A percentile compares a stretch with the other conserved stretches of the same genome.
Conservation (phyloP, 495 filamentous ascomycete species). For the Xylaria curta region DNA sequence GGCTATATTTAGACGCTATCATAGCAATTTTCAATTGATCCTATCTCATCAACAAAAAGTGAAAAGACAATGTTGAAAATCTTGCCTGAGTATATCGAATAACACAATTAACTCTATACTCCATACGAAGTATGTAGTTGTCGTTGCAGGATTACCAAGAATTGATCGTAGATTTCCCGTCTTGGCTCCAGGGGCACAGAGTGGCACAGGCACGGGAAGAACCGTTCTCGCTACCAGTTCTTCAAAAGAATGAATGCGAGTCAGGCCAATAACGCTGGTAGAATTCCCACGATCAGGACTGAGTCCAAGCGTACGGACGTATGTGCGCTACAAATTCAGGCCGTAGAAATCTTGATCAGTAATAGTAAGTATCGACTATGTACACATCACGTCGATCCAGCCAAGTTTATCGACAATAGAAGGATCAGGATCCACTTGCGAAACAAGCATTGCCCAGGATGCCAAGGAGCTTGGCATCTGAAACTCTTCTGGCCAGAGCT, state of each 20-base stretch:
- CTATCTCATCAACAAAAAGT: not conserved
- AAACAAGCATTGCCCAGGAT: slow-evolving; percentile 16
- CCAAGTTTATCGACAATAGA: not conserved
- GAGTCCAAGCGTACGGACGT: not conserved
- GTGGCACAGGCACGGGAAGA: not conserved
- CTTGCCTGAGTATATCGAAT: not conserved
- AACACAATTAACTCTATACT: not conserved
- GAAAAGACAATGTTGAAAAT: not conserved
- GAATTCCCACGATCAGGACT: not conserved
- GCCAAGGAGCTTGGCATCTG: slow-evolving; percentile 40
- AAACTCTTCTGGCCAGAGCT: slow-evolving; percentile 23
- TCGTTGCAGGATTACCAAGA: not conserved
- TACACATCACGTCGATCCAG: not conserved
- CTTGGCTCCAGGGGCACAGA: not conserved
- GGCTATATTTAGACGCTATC: not conserved
- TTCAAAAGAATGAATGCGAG: not conserved
- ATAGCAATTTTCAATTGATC: not conserved
- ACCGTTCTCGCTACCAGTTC: not conserved
- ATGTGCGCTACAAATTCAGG: not conserved
- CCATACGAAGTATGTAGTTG: not conserved
- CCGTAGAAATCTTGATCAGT: not conserved
- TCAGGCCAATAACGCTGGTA: not conserved
- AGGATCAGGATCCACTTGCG: not conserved
- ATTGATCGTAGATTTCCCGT: not conserved
- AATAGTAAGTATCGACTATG: not conserved